These are phyloP conservation scores for Hemisphaericaspora xylanilytica DNA, from an alignment of 1,139 yeast species.

Conservation along the genomic window DNA sequence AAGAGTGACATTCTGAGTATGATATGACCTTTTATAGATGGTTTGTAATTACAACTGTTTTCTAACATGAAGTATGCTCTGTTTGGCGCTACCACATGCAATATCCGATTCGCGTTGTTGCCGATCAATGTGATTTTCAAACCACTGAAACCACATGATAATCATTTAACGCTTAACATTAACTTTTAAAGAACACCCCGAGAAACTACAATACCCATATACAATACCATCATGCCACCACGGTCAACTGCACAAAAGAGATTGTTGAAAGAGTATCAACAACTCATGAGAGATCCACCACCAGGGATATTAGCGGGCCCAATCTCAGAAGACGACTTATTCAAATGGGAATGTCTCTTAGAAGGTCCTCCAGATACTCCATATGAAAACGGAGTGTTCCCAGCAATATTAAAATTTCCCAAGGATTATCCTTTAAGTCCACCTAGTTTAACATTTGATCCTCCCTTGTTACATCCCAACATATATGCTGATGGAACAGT, in stretches of 20 bases:
- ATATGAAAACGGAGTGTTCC: slow-evolving; percentile 90
- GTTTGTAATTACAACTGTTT: too few relatives aligned
- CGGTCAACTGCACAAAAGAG: slow-evolving; percentile 79
- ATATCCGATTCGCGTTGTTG: too few relatives aligned
- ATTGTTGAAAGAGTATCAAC: slow-evolving; percentile 84
- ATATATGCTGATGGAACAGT: slow-evolving; percentile 93
- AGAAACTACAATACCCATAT: too few relatives aligned
- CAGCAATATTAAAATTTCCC: slow-evolving; percentile 82
- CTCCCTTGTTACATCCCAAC: slow-evolving; percentile 89
- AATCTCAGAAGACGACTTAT: slow-evolving; percentile 71
- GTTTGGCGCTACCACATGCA: too few relatives aligned
- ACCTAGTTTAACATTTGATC: slow-evolving; percentile 78
- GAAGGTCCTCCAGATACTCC: slow-evolving; percentile 95
- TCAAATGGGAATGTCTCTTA: slow-evolving; percentile 86
- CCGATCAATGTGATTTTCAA: too few relatives aligned
- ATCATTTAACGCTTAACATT: too few relatives aligned
- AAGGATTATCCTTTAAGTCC: slow-evolving; percentile 90
- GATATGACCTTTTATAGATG: too few relatives aligned
- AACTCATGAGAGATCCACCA: slow-evolving; percentile 80
- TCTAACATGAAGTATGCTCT: too few relatives aligned
- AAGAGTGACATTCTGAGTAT: too few relatives aligned
- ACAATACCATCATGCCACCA: too few relatives aligned
- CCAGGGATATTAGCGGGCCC: slow-evolving; percentile 98
- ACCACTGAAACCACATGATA: too few relatives aligned
- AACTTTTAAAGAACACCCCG: too few relatives aligned